Conservation (phyloP, 106 monocot genomes). For the Agapanthus africanus region DNA sequence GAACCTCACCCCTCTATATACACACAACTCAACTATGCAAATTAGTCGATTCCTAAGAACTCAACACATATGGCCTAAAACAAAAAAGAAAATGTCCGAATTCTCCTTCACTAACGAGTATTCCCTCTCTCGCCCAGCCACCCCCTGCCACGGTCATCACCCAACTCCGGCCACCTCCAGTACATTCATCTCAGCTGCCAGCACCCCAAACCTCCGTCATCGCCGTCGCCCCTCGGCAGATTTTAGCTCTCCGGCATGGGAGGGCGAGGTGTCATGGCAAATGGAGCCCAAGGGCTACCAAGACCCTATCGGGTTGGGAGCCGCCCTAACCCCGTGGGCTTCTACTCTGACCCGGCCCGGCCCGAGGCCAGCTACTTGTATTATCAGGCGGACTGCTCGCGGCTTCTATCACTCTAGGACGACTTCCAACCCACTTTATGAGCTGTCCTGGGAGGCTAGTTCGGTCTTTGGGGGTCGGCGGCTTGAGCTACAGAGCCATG, state of each 20-base stretch:
- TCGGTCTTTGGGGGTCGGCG: neutral
- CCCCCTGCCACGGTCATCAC: conserved; percentile 10
- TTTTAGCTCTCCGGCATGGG: too few species aligned
- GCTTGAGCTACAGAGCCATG: conserved; percentile 29
- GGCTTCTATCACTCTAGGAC: conserved; percentile 24
- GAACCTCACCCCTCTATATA: neutral
- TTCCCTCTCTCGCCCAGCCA: neutral
- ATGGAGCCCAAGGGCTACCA: conserved; percentile 21
- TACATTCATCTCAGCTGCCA: neutral
- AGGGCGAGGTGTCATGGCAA: conserved; percentile 37
- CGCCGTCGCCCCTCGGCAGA: neutral
- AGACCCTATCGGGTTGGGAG: conserved; percentile 24
- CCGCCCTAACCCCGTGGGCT: conserved; percentile 34
- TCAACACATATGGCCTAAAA: neutral
- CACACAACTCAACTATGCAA: neutral
- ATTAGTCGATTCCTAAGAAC: neutral
- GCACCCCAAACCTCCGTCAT: neutral
- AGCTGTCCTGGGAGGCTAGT: neutral
- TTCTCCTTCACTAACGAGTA: conserved; percentile 19
- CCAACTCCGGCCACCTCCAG: conserved; percentile 2
- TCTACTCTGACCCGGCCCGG: conserved; percentile 2
- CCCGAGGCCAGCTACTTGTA: conserved; percentile 12
- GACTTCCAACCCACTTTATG: conserved; percentile 9
- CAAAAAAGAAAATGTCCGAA: conserved; percentile 3
- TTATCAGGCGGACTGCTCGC: conserved; percentile 17